These are phyloP conservation scores for Tolypocladium sp. DNA, from an alignment of 2,329 filamentous ascomycete species.

Conservation along the genomic window DNA sequence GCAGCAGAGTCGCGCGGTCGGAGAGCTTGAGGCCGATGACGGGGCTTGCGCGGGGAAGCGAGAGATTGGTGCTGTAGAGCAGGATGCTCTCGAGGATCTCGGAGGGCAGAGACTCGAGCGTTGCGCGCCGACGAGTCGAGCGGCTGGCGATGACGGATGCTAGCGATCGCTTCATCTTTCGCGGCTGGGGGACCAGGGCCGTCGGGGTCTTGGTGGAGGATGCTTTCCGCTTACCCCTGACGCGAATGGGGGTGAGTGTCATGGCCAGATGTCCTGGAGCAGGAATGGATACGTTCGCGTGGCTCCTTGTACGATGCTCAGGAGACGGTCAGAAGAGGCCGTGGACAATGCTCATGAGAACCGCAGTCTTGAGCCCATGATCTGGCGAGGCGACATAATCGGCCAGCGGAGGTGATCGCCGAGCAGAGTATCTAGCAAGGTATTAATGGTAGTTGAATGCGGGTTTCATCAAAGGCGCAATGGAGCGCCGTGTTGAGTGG, in stretches of 20 bases:
- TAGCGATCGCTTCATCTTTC: constrained; percentile 19
- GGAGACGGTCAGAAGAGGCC: not conserved
- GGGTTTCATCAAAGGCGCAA: not conserved
- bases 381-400: not conserved
- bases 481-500: not conserved
- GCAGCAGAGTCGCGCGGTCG: constrained; percentile 23
- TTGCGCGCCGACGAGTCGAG: constrained; percentile 12
- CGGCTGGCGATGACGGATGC: constrained; percentile 19
- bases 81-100: constrained; percentile 47
- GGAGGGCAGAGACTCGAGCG: constrained; percentile 31
- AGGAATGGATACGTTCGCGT: not conserved
- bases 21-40: constrained; percentile 39
- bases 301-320: not conserved
- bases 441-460: not conserved
- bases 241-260: constrained; percentile 38
- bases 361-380: not conserved
- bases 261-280: constrained; percentile 17
- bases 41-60: constrained; percentile 34
- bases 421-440: not conserved
- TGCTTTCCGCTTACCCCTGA: constrained; percentile 34
- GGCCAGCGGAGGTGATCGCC: not conserved
- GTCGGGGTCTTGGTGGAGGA: constrained; percentile 6
- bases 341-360: not conserved
- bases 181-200: constrained; percentile 4
- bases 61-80: constrained; percentile 37